Evolutionary conservation across 2,329 filamentous ascomycete genomes (phyloP).

Genomic region (Ophiognomonia clavigignenti-juglandacearum): DNA sequence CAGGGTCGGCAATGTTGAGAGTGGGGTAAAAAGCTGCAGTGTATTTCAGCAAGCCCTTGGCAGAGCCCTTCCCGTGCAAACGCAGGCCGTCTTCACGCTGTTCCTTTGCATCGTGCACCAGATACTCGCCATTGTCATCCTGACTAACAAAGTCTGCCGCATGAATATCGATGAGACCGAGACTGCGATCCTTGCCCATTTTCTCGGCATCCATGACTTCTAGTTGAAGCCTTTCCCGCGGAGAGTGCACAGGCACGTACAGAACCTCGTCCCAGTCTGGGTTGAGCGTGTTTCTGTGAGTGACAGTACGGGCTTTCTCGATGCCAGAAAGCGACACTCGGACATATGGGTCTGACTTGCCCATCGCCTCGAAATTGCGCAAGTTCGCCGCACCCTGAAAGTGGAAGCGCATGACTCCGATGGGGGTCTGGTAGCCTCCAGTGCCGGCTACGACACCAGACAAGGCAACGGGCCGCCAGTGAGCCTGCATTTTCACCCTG

Average conservation of each 20-base stretch:
- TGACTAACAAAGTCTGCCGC: constrained; percentile 76
- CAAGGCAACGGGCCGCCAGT: constrained; percentile 93
- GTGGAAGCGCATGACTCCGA: constrained; percentile 93
- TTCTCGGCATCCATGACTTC: constrained; percentile 98
- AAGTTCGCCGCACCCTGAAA: constrained; percentile 79
- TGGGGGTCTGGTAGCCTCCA: constrained; percentile 85
- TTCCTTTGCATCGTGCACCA: constrained; percentile 72
- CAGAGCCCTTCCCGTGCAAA: constrained; percentile 64
- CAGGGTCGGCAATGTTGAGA: constrained; percentile 81
- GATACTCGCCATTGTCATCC: constrained; percentile 74
- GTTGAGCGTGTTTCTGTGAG: constrained; percentile 91
- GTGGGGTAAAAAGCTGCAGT: constrained; percentile 88
- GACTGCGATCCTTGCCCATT: constrained; percentile 81
- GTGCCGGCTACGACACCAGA: constrained; percentile 71
- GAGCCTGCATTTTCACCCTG: constrained; percentile 81
- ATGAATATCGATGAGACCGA: constrained; percentile 75
- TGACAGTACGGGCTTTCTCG: constrained; percentile 87
- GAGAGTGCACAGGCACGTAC: constrained; percentile 84
- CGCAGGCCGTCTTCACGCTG: constrained; percentile 63
- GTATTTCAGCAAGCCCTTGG: constrained; percentile 79
- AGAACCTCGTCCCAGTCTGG: constrained; percentile 95
- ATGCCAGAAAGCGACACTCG: constrained; percentile 85
- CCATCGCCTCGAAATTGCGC: constrained; percentile 89
- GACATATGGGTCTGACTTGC: constrained; percentile 94
- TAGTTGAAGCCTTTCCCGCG: constrained; percentile 76